A percentile compares a stretch with the other conserved stretches of the same genome.
Conservation (phyloP, 176 grass and related monocot species). For the Urochloa ruziziensis region DNA sequence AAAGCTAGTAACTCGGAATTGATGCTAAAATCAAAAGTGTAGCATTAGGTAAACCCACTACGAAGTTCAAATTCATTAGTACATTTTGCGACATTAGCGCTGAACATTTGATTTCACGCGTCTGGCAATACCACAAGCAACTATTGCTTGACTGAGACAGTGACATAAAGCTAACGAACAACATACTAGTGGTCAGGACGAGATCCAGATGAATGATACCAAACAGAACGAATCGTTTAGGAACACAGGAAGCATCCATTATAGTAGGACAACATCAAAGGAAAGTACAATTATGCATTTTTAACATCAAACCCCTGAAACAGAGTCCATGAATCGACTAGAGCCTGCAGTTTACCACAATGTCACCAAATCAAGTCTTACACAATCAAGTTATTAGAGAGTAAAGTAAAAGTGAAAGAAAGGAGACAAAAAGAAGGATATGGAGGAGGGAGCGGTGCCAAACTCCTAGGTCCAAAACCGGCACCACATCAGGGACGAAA, state of each 20-base stretch:
- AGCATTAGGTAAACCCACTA: neutral
- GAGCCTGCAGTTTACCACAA: neutral
- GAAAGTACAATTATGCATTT: slow-evolving; percentile 2
- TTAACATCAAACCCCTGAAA: neutral
- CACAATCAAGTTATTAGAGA: neutral
- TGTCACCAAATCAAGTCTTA: neutral
- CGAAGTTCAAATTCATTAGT: neutral
- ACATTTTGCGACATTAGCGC: neutral
- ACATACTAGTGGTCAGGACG: neutral
- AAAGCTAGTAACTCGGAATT: neutral
- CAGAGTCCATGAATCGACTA: neutral
- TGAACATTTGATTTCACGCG: neutral
- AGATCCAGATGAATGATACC: neutral
- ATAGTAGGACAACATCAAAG: neutral
- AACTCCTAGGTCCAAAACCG: slow-evolving; percentile 4
- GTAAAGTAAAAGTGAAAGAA: neutral
- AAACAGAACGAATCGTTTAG: neutral
- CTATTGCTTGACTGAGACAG: neutral
- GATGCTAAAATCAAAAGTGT: too few species aligned
- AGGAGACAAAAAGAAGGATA: slow-evolving; percentile 24
- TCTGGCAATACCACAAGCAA: neutral
- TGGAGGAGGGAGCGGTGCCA: neutral
- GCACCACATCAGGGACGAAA: slow-evolving; percentile 38
- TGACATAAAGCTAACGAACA: neutral
- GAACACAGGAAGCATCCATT: neutral